A percentile compares a stretch with the other conserved stretches of the same genome.
phyloP scores from a whole-genome alignment of 805 yeast species.

The Lipomyces yamadae region DNA sequence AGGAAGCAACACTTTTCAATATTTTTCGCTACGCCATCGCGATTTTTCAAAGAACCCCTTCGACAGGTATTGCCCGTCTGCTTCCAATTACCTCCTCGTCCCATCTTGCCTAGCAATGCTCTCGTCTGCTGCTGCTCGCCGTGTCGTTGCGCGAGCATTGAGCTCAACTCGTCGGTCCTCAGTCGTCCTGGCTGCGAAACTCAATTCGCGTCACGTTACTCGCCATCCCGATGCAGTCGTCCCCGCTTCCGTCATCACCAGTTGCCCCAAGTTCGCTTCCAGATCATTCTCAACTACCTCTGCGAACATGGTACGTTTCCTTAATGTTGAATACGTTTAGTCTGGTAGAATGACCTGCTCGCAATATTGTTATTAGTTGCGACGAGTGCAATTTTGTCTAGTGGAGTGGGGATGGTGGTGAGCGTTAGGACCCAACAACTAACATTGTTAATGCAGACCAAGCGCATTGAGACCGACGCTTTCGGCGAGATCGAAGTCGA shows the following conservation, averaged over 20 bases:
- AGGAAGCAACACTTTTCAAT: neutral
- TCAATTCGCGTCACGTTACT: neutral
- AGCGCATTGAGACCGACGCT: constrained; percentile 88
- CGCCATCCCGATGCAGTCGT: neutral
- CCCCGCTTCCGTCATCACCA: neutral
- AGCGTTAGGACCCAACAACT: too few species aligned
- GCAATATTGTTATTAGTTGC: neutral
- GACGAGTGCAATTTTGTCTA: neutral
- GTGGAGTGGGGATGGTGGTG: too few species aligned
- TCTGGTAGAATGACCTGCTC: neutral
- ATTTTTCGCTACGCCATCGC: neutral
- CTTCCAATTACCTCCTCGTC: neutral
- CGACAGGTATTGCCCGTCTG: neutral
- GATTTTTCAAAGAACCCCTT: neutral
- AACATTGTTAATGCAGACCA: constrained; percentile 12
- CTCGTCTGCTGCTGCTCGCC: constrained; percentile 3
- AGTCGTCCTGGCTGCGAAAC: neutral
- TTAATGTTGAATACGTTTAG: neutral
- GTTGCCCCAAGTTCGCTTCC: too few species aligned
- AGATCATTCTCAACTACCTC: constrained; percentile 3
- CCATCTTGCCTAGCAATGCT: neutral
- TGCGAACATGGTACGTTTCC: neutral
- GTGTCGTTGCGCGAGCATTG: neutral
- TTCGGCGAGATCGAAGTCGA: constrained; percentile 96
- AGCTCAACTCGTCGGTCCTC: neutral